These are phyloP conservation scores for Bipolaris cookei DNA, from an alignment of 2,329 filamentous ascomycete species.

Conservation along the genomic window DNA sequence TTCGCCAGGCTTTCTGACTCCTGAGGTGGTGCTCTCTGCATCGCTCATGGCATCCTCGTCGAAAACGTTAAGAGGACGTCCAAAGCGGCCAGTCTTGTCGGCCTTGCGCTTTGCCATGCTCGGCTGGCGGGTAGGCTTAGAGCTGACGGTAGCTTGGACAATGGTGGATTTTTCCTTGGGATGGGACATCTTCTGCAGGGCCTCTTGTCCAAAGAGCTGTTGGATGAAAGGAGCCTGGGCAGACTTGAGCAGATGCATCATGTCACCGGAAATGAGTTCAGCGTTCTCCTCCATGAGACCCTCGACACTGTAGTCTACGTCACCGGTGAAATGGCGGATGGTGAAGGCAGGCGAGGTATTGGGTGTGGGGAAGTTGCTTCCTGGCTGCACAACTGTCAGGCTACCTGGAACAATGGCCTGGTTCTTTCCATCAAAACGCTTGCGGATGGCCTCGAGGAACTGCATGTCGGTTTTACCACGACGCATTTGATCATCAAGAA, in stretches of 20 bases:
- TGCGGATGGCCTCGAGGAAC: constrained; percentile 86
- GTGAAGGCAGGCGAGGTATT: constrained; percentile 84
- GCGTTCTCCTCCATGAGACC: constrained; percentile 94
- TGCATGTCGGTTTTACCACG: constrained; percentile 88
- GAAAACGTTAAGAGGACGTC: constrained; percentile 47
- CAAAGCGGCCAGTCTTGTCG: constrained; percentile 59
- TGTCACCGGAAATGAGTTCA: constrained; percentile 91
- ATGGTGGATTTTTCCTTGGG: constrained; percentile 89
- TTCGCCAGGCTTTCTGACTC: constrained; percentile 47
- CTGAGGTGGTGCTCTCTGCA: constrained; percentile 50
- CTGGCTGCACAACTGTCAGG: constrained; percentile 76
- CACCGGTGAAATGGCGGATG: constrained; percentile 92
- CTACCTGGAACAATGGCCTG: constrained; percentile 82
- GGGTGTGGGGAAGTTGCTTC: constrained; percentile 87
- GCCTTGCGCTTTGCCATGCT: constrained; percentile 87
- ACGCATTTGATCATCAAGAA: constrained; percentile 93
- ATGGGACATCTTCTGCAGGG: constrained; percentile 89
- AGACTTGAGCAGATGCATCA: constrained; percentile 90
- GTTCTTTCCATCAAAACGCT: constrained; percentile 94
- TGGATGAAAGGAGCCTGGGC: constrained; percentile 89
- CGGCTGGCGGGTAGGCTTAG: constrained; percentile 88
- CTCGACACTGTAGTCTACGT: constrained; percentile 90
- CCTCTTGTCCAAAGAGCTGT: constrained; percentile 94
- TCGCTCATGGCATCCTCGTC: constrained; percentile 58
- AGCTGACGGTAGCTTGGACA: constrained; percentile 95